A percentile compares a stretch with the other conserved stretches of the same genome.
These are phyloP conservation scores for Brassica carinata DNA, from an alignment of 345 rosid genomes.

Conservation along the genomic window DNA sequence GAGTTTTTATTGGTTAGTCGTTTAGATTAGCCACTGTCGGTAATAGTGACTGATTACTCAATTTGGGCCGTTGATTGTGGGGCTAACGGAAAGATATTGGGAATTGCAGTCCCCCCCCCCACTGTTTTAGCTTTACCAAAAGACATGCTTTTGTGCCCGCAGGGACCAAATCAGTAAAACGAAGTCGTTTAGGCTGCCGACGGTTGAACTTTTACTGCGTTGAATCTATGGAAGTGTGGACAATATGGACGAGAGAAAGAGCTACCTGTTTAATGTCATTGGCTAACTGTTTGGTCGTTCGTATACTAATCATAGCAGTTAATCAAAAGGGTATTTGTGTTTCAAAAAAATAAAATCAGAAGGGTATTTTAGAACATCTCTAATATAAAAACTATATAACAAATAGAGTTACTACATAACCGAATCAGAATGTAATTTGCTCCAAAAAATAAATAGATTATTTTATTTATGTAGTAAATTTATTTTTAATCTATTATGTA, in stretches of 20 bases:
- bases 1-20: neutral
- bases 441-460: no score
- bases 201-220: neutral
- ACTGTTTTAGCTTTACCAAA: slow-evolving; percentile 27
- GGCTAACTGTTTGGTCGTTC: slow-evolving; percentile 64
- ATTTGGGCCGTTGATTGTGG: slow-evolving; percentile 61
- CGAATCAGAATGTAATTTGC: no score
- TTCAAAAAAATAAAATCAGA: no score
- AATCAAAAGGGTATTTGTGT: slow-evolving; percentile 51
- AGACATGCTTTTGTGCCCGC: slow-evolving; percentile 1
- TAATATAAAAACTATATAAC: no score
- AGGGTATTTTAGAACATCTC: no score
- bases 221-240: slow-evolving; percentile 3
- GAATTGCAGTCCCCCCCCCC: slow-evolving; percentile 43
- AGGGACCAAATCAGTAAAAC: slow-evolving; percentile 7
- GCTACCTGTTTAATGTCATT: slow-evolving; percentile 81
- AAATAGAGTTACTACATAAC: no score
- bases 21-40: neutral
- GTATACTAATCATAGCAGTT: slow-evolving; percentile 71
- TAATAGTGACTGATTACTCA: slow-evolving; percentile 5
- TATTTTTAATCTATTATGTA: no score
- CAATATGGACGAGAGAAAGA: neutral
- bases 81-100: slow-evolving; percentile 42
- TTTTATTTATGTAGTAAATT: no score
- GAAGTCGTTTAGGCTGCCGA: slow-evolving; percentile 31